Evolutionary conservation across 164 flowering plant genomes (phyloP).

Genomic region (Chimonanthus praecox): DNA sequence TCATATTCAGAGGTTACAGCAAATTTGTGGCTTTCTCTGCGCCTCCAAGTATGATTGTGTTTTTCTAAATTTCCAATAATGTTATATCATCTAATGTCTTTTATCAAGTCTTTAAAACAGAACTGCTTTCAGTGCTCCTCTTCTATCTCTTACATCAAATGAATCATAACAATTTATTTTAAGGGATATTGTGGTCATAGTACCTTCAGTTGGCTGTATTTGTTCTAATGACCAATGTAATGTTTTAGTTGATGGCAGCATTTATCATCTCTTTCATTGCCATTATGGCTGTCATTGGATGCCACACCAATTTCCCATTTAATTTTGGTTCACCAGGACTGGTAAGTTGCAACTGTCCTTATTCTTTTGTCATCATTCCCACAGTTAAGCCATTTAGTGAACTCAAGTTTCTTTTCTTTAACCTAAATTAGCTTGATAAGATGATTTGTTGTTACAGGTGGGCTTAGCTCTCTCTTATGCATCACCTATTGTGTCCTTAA

Average conservation of each 20-base stretch:
- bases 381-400: not conserved
- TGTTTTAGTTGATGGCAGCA: conserved; percentile 75
- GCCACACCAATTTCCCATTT: conserved; percentile 48
- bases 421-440: not conserved
- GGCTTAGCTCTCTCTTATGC: conserved; percentile 98
- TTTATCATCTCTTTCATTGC: conserved; percentile 73
- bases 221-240: conserved; percentile 12
- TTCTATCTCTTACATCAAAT: not conserved
- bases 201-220: not conserved
- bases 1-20: conserved; percentile 74
- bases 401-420: not conserved
- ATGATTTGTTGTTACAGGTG: conserved; percentile 42
- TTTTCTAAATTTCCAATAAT: not conserved
- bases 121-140: not conserved
- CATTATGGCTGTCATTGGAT: conserved; percentile 80
- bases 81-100: not conserved
- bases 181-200: not conserved
- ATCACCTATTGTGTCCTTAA: conserved; percentile 75
- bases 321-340: conserved; percentile 84
- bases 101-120: not conserved
- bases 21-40: conserved; percentile 94
- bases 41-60: conserved; percentile 67
- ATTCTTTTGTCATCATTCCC: not conserved
- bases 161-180: not conserved
- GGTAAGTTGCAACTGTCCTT: conserved; percentile 31